Conservation (phyloP, 768 basidiomycete species). For the Psilocybe tampanensis region DNA sequence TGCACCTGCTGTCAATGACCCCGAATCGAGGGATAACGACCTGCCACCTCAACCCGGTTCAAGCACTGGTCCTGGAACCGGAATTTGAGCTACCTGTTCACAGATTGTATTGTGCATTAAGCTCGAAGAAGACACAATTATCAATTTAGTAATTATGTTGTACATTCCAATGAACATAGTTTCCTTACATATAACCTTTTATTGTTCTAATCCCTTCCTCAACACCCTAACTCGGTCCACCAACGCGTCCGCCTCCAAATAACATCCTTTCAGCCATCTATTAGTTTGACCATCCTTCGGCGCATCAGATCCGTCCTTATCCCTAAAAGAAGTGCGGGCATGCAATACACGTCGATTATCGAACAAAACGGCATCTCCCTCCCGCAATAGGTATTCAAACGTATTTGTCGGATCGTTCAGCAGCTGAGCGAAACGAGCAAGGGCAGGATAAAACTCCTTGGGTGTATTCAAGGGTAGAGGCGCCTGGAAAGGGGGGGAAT, state of each 20-base stretch:
- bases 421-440: constrained; percentile 59
- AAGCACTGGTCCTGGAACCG: constrained; percentile 27
- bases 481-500: constrained; percentile 94
- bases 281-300: constrained; percentile 52
- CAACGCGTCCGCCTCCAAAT: constrained; percentile 67
- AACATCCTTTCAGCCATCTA: constrained; percentile 93
- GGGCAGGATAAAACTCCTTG: constrained; percentile 59
- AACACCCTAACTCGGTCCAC: constrained; percentile 62
- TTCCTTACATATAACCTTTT: not conserved
- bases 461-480: constrained; percentile 63
- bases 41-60: constrained; percentile 28
- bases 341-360: constrained; percentile 92
- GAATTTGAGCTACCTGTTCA: no score
- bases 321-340: constrained; percentile 77
- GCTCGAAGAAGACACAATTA: no score
- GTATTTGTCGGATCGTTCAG: constrained; percentile 54
- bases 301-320: constrained; percentile 30
- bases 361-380: constrained; percentile 89
- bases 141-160: not conserved
- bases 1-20: constrained; percentile 49
- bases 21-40: constrained; percentile 21
- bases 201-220: constrained; percentile 31
- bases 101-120: no score
- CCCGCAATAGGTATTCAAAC: constrained; percentile 67
- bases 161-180: not conserved